phyloP scores from a whole-genome alignment of 768 basidiomycete species.

The Kwoniella bestiolae region DNA sequence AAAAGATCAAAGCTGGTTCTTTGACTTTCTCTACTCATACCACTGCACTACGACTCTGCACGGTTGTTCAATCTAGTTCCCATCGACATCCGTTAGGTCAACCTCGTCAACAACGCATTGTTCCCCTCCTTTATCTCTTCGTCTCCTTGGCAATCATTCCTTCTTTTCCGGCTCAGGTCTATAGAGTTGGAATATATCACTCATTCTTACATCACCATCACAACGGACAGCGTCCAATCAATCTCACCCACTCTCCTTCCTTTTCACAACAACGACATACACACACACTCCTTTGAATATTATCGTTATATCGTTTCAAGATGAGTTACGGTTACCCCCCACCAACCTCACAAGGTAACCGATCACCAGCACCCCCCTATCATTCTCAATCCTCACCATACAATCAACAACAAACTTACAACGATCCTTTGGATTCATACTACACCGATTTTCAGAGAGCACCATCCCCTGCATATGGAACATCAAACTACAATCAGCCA shows the following conservation, averaged over 20 bases:
- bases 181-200: not conserved
- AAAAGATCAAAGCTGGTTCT: not conserved
- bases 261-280: not conserved
- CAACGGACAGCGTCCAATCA: not conserved
- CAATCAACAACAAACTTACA: slow-evolving; percentile 1
- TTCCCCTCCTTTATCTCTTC: not conserved
- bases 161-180: slow-evolving; percentile 1
- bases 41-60: not conserved
- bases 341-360: not conserved
- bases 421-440: slow-evolving; percentile 15
- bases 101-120: slow-evolving; percentile 2
- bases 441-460: slow-evolving; percentile 9
- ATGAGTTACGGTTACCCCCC: slow-evolving; percentile 13
- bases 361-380: slow-evolving; percentile 6
- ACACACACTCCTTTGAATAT: slow-evolving; percentile 4
- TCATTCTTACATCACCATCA: not conserved
- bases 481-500: not conserved
- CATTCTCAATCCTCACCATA: not conserved
- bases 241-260: not conserved
- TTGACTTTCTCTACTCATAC: not conserved
- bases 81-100: not conserved
- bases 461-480: slow-evolving; percentile 1
- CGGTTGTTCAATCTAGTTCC: not conserved
- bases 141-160: slow-evolving; percentile 1
- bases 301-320: not conserved